phyloP scores from a whole-genome alignment of 441 rosid genomes.

The Francoa sonchifolia region DNA sequence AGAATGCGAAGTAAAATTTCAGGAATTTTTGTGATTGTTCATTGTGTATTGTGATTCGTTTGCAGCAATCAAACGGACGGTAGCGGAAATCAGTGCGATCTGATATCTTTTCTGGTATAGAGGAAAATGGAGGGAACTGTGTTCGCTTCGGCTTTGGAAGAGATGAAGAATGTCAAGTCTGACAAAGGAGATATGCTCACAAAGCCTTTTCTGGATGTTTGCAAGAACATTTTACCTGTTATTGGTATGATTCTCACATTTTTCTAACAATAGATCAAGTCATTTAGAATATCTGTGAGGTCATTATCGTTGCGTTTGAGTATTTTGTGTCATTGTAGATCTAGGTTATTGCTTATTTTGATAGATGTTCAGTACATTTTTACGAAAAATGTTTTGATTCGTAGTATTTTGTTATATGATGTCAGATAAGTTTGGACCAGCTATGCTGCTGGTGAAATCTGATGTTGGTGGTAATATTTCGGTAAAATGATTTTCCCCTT shows the following conservation, averaged over 20 bases:
- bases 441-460: constrained; percentile 75
- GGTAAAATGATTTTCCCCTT: constrained; percentile 23
- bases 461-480: constrained; percentile 84
- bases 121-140: constrained; percentile 63
- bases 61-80: too few species aligned
- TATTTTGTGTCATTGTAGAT: background rate
- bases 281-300: background rate
- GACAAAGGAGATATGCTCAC: constrained; percentile 65
- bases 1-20: too few species aligned
- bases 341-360: background rate
- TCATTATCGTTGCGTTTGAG: background rate
- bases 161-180: constrained; percentile 68
- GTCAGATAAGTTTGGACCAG: constrained; percentile 84
- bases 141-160: constrained; percentile 73
- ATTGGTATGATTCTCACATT: constrained; percentile 30
- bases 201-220: constrained; percentile 78
- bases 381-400: too few species aligned
- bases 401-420: constrained; percentile 1
- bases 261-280: too few species aligned
- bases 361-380: background rate
- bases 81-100: too few species aligned
- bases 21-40: too few species aligned
- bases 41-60: too few species aligned
- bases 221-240: constrained; percentile 84
- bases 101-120: too few species aligned